phyloP scores from a whole-genome alignment of 2,329 filamentous ascomycete genomes.

The Incumbomyces delicatus region DNA sequence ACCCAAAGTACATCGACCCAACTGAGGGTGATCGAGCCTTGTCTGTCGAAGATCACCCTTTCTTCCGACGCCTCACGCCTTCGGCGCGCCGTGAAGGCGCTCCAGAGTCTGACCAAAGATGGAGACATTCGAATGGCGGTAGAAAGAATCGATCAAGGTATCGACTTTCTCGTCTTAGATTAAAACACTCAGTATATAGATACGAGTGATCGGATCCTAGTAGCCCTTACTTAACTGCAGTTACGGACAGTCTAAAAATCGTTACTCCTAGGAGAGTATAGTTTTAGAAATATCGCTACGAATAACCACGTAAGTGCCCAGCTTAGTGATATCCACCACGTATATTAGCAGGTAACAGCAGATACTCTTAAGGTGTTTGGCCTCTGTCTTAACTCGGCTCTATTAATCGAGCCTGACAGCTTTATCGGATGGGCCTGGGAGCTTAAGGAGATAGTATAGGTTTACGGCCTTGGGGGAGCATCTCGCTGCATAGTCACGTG shows the following conservation, averaged over 20 bases:
- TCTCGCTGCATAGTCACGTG: too few relatives aligned
- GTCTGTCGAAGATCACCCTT: background rate
- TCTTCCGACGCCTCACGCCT: background rate
- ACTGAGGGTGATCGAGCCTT: background rate
- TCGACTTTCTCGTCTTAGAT: slow-evolving; percentile 3
- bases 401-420: background rate
- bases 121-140: background rate
- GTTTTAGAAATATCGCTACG: background rate
- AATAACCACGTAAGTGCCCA: background rate
- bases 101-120: slow-evolving; percentile 6
- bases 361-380: background rate
- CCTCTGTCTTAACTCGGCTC: background rate
- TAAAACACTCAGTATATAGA: slow-evolving; percentile 1
- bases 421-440: background rate
- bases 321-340: background rate
- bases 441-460: background rate
- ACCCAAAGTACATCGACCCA: background rate
- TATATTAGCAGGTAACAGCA: background rate
- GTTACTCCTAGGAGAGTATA: background rate
- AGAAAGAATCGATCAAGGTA: background rate
- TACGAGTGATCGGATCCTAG: background rate
- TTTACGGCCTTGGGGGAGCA: too few relatives aligned
- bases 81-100: slow-evolving; percentile 2
- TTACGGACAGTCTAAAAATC: background rate
- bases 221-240: background rate